Percentiles rank a stretch among this genome's conserved stretches.
These are phyloP conservation scores for Exophiala oligosperma DNA, from an alignment of 2,329 filamentous ascomycete species.

Conservation along the genomic window DNA sequence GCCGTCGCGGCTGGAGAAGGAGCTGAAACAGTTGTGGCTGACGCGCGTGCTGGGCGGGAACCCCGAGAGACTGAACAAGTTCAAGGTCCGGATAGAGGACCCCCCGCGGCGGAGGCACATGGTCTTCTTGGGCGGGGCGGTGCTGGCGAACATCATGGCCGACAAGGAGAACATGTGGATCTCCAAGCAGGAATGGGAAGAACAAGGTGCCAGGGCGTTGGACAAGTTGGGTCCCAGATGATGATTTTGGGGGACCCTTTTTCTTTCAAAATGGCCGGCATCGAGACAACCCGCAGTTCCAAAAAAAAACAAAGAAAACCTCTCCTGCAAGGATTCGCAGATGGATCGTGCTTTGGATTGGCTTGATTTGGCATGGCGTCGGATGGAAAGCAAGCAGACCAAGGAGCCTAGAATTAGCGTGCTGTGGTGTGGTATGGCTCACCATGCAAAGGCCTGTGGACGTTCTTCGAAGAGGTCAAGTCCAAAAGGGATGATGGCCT, in stretches of 20 bases:
- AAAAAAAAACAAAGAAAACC: no score
- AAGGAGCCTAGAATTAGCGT: no score
- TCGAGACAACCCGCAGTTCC: no score
- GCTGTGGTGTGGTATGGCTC: no score
- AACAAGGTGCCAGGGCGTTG: conserved; percentile 79
- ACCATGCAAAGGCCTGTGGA: no score
- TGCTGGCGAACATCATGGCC: conserved; percentile 97
- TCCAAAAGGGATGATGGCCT: no score
- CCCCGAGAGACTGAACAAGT: conserved; percentile 91
- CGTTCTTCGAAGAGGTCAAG: no score
- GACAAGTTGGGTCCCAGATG: conserved; percentile 91
- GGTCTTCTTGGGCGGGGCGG: conserved; percentile 97
- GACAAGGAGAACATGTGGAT: conserved; percentile 99
- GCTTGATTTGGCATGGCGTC: no score
- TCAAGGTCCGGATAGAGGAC: conserved; percentile 99
- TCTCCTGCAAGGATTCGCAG: no score
- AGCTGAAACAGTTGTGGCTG: conserved; percentile 97
- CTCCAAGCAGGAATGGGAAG: conserved; percentile 93
- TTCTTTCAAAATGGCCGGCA: no score
- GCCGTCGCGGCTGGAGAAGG: conserved; percentile 93
- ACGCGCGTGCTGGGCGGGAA: conserved; percentile 87
- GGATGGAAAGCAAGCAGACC: no score
- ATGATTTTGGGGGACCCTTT: conserved; percentile 36
- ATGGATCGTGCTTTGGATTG: no score
- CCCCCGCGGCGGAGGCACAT: conserved; percentile 94